phyloP scores from a whole-genome alignment of 2,329 filamentous ascomycete species.

The Beauveria sp. region DNA sequence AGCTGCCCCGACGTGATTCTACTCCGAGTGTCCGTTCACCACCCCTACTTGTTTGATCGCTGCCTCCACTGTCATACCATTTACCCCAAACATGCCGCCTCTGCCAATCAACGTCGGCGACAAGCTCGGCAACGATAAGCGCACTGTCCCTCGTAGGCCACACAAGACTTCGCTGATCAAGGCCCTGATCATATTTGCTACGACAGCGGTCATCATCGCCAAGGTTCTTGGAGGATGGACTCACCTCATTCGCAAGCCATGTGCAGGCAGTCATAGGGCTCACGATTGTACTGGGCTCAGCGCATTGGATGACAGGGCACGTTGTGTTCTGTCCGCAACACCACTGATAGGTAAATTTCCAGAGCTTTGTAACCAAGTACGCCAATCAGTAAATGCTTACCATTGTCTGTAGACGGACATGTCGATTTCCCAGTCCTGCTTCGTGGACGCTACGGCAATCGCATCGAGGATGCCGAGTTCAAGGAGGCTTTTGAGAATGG shows the following conservation, averaged over 20 bases:
- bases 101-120: constrained; percentile 1
- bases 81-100: not conserved
- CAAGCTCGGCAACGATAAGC: not conserved
- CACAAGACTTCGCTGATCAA: not conserved
- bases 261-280: no score
- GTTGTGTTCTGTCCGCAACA: constrained; percentile 1
- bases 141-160: not conserved
- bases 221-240: not conserved
- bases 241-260: not conserved
- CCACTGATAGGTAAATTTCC: not conserved
- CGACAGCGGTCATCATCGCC: not conserved
- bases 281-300: not conserved
- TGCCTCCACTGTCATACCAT: not conserved
- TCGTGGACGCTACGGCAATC: constrained; percentile 60
- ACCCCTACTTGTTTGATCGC: not conserved
- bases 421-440: constrained; percentile 78
- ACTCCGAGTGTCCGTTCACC: not conserved
- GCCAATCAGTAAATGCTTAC: not conserved
- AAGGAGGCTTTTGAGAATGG: constrained; percentile 67
- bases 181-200: not conserved
- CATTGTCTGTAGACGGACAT: constrained; percentile 61
- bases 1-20: not conserved
- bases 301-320: not conserved
- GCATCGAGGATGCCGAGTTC: constrained; percentile 70
- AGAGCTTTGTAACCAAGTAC: not conserved